Evolutionary conservation across 108 stramenopile species (phyloP).

Genomic region (Cyclostephanos invisitatus): DNA sequence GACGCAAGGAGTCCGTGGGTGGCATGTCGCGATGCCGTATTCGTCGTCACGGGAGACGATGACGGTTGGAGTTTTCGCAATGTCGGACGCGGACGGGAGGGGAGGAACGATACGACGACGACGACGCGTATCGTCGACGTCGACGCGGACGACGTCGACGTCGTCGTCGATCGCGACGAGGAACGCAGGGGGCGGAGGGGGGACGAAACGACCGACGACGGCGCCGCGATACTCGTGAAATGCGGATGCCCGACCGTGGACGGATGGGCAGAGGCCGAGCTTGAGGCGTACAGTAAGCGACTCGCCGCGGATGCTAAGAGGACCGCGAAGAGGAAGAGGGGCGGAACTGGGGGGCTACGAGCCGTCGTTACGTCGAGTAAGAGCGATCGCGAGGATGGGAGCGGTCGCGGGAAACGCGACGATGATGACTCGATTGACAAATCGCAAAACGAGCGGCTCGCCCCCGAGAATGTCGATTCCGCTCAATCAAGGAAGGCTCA

Average conservation of each 20-base stretch:
- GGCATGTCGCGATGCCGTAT: constrained; percentile 29
- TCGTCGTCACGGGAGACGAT: constrained; percentile 14
- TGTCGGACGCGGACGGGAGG: not conserved
- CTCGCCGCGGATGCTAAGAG: constrained; percentile 21
- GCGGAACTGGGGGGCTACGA: not conserved
- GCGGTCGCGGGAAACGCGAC: not conserved
- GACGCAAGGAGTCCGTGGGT: constrained; percentile 52
- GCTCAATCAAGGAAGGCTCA: not conserved
- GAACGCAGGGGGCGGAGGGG: not conserved
- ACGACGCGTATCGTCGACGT: constrained; percentile 12
- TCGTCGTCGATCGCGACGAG: not conserved
- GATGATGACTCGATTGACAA: not conserved
- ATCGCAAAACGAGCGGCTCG: too few relatives aligned
- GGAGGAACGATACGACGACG: not conserved
- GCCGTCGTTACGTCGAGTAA: not conserved
- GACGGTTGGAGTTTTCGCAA: not conserved
- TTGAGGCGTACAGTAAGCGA: constrained; percentile 17
- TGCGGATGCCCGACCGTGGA: constrained; percentile 43
- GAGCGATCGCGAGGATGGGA: not conserved
- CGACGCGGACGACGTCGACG: constrained; percentile 9
- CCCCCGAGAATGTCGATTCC: not conserved
- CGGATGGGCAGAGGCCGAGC: constrained; percentile 29
- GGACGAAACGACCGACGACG: not conserved
- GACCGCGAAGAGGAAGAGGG: constrained; percentile 28
- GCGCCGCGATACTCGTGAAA: constrained; percentile 6